Conservation (phyloP, 441 rosid species). For the Gossypium davidsonii region DNA sequence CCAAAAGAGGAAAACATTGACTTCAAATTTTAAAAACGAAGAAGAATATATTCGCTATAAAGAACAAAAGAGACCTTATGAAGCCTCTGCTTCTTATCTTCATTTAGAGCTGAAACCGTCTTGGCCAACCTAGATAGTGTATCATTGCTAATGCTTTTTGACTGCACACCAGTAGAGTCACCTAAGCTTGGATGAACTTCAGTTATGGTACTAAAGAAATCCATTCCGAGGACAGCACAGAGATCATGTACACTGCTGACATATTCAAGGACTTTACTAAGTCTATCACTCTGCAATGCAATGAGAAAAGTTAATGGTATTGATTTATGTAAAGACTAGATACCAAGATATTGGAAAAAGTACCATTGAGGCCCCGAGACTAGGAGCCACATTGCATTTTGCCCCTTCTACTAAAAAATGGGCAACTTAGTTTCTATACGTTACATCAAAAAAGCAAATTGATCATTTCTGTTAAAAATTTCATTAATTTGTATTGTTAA, state of each 20-base stretch:
- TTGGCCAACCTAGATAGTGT: constrained; percentile 78
- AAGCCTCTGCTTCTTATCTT: constrained; percentile 90
- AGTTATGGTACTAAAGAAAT: constrained; percentile 70
- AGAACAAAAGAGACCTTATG: constrained; percentile 44
- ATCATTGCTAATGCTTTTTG: constrained; percentile 94
- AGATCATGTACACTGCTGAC: constrained; percentile 91
- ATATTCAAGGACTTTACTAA: constrained; percentile 80
- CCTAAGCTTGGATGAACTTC: constrained; percentile 96
- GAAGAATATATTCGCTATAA: neutral
- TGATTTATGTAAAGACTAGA: neutral
- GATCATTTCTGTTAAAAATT: too few species aligned
- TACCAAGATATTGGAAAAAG: neutral
- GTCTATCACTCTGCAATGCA: constrained; percentile 72
- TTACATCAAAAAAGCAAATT: too few species aligned
- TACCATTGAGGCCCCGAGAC: too few species aligned
- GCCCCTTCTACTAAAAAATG: too few species aligned
- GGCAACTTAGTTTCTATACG: too few species aligned
- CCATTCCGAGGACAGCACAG: constrained; percentile 91
- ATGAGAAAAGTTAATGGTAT: constrained; percentile 19
- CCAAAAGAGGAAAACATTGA: neutral
- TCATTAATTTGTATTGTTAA: too few species aligned
- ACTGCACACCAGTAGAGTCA: constrained; percentile 62
- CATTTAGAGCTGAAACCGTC: constrained; percentile 65
- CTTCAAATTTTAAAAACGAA: neutral
- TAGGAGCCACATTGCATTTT: too few species aligned